Percentiles rank a stretch among this genome's conserved stretches.
These are phyloP conservation scores for Licmophora abbreviata DNA, from an alignment of 108 stramenopile genomes.

Conservation along the genomic window DNA sequence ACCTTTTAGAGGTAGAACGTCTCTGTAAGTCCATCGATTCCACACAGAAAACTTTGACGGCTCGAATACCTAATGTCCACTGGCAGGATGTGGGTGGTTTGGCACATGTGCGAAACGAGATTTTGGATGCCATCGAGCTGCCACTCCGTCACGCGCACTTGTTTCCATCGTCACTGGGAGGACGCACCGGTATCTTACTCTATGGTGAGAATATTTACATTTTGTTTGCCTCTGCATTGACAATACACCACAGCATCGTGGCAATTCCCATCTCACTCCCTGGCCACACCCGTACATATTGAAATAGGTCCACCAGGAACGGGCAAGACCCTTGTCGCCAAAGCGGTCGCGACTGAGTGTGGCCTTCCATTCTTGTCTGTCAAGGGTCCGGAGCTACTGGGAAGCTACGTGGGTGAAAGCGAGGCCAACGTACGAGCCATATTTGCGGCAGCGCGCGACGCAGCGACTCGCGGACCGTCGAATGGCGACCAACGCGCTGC, in stretches of 20 bases:
- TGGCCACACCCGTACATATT: no score
- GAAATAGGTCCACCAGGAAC: constrained; percentile 78
- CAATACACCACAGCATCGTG: constrained; percentile 6
- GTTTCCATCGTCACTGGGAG: constrained; percentile 70
- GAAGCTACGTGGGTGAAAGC: constrained; percentile 96
- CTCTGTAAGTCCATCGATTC: constrained; percentile 26
- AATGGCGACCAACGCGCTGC: constrained; percentile 22
- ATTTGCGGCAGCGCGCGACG: constrained; percentile 62
- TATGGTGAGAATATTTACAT: constrained; percentile 81
- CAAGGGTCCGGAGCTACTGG: constrained; percentile 91
- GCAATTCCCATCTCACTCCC: background rate
- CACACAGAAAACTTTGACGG: constrained; percentile 8
- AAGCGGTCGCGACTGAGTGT: constrained; percentile 98
- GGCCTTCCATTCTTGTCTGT: constrained; percentile 91
- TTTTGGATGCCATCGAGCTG: constrained; percentile 96
- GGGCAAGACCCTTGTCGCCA: constrained; percentile 99
- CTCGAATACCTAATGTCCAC: constrained; percentile 56
- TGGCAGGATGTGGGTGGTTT: constrained; percentile 97
- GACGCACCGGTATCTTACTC: constrained; percentile 85
- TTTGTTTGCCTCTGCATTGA: constrained; percentile 29
- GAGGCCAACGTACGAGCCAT: constrained; percentile 92
- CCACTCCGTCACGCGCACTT: constrained; percentile 93
- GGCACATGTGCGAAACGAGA: constrained; percentile 88
- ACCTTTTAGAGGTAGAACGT: constrained; percentile 15
- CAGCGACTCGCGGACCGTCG: constrained; percentile 28